phyloP scores from a whole-genome alignment of 2,329 filamentous ascomycete genomes.

The Aspergillus calidoustus region DNA sequence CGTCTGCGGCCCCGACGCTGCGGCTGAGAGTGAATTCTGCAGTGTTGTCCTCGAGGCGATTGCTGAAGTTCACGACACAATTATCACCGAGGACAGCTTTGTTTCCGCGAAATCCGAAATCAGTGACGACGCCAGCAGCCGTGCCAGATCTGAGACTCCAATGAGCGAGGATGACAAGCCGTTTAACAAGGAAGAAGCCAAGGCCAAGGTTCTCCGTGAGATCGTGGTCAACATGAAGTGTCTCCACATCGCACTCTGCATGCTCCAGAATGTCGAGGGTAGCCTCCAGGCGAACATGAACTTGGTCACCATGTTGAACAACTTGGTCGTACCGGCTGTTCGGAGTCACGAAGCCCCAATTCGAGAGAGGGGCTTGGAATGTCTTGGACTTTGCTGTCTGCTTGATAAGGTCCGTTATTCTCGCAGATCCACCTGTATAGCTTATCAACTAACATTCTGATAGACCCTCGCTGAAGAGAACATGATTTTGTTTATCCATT shows the following conservation, averaged over 20 bases:
- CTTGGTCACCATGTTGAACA: slow-evolving; percentile 97
- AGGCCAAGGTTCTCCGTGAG: slow-evolving; percentile 74
- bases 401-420: slow-evolving; percentile 70
- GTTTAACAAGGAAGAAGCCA: slow-evolving; percentile 62
- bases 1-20: slow-evolving; percentile 70
- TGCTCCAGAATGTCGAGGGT: slow-evolving; percentile 90
- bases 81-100: slow-evolving; percentile 81
- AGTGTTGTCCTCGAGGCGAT: slow-evolving; percentile 80
- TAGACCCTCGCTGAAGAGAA: slow-evolving; percentile 88
- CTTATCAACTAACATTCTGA: slow-evolving; percentile 18
- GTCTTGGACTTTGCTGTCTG: slow-evolving; percentile 86
- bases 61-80: slow-evolving; percentile 94
- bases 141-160: slow-evolving; percentile 48
- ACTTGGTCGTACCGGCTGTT: slow-evolving; percentile 91
- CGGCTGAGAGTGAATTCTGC: slow-evolving; percentile 56
- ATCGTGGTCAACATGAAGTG: slow-evolving; percentile 99
- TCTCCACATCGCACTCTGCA: slow-evolving; percentile 94
- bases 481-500: slow-evolving; percentile 89
- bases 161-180: slow-evolving; percentile 63
- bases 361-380: slow-evolving; percentile 85
- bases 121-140: slow-evolving; percentile 64
- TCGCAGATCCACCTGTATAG: background rate
- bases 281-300: slow-evolving; percentile 87
- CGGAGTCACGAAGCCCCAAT: slow-evolving; percentile 91
- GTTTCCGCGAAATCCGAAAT: slow-evolving; percentile 90